Conservation (phyloP, 345 rosid species). For the Corymbia maculata region DNA sequence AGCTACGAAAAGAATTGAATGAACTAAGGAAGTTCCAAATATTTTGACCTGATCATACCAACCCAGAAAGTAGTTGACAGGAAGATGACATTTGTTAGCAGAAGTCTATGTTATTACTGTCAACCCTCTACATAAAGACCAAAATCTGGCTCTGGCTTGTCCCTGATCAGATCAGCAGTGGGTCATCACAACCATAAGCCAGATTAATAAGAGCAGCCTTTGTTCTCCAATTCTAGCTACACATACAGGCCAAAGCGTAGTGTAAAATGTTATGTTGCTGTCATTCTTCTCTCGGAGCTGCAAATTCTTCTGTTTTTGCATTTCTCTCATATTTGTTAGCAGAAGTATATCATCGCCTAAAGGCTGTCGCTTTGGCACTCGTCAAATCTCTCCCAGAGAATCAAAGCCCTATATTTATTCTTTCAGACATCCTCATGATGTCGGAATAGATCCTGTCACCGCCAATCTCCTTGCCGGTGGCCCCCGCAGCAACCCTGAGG, state of each 20-base stretch:
- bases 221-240: neutral
- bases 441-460: slow-evolving; percentile 52
- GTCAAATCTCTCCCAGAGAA: neutral
- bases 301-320: neutral
- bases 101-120: neutral
- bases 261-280: neutral
- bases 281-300: neutral
- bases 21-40: neutral
- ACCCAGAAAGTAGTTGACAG: neutral
- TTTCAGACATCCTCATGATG: slow-evolving; percentile 37
- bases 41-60: neutral
- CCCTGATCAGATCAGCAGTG: neutral
- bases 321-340: neutral
- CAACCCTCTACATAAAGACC: neutral
- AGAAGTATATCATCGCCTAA: neutral
- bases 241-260: neutral
- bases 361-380: neutral
- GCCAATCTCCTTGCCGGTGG: slow-evolving; percentile 43
- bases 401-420: slow-evolving; percentile 20
- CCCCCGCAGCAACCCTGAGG: slow-evolving; percentile 52
- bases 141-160: neutral
- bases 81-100: neutral
- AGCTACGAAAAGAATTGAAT: neutral
- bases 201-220: neutral
- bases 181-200: neutral